These are phyloP conservation scores for Boletales sp. DNA, from an alignment of 768 basidiomycete genomes.

Conservation along the genomic window DNA sequence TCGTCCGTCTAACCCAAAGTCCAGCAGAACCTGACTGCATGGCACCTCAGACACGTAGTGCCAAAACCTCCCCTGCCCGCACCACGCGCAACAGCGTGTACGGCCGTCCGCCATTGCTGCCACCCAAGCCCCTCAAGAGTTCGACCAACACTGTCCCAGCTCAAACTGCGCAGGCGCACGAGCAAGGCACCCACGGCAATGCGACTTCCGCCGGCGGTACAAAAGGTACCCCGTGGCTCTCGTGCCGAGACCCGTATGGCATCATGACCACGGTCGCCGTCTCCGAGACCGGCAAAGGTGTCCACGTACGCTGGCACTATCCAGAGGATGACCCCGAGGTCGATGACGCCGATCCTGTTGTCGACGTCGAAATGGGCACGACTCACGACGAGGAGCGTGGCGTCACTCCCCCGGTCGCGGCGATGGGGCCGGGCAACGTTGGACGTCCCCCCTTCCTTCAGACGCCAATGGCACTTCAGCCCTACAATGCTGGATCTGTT, in stretches of 20 bases:
- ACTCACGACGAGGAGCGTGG: slow-evolving; percentile 15
- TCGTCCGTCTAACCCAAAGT: not conserved
- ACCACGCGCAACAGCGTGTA: slow-evolving; percentile 21
- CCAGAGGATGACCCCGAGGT: slow-evolving; percentile 2
- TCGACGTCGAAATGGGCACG: slow-evolving; percentile 8
- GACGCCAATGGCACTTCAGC: slow-evolving; percentile 16
- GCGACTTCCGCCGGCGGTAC: not conserved
- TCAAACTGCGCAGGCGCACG: not conserved
- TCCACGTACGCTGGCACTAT: slow-evolving; percentile 20
- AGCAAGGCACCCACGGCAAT: not conserved
- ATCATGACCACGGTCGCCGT: slow-evolving; percentile 10
- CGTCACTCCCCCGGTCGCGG: slow-evolving; percentile 7
- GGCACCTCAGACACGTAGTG: slow-evolving; percentile 26
- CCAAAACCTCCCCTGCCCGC: slow-evolving; percentile 15
- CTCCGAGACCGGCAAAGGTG: slow-evolving; percentile 21
- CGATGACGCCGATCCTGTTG: too few relatives aligned
- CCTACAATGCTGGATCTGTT: slow-evolving; percentile 31
- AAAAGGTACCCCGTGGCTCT: slow-evolving; percentile 11
- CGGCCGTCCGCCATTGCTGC: slow-evolving; percentile 11
- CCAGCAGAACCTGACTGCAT: slow-evolving; percentile 8
- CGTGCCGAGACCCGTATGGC: slow-evolving; percentile 15
- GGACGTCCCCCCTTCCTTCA: slow-evolving; percentile 8
- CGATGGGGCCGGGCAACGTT: not conserved
- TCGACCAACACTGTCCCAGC: not conserved
- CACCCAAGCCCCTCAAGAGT: slow-evolving; percentile 6